Base-by-base conservation (phyloP, 2,329 filamentous ascomycete genomes). In the Lanzia echinophila region DNA sequence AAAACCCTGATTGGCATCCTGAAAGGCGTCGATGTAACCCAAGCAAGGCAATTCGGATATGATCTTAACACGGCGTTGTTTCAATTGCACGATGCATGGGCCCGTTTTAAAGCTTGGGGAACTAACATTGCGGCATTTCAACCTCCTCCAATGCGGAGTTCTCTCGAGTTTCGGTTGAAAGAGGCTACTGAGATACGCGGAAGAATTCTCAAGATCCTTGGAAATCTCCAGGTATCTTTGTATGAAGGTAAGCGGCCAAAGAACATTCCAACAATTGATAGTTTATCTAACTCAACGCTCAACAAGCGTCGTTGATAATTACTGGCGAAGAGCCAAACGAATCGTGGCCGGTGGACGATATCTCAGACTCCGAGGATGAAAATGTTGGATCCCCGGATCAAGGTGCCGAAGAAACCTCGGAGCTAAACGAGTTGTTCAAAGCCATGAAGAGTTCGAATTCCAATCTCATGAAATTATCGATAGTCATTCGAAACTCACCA, bases 51-150 rank as follows among this genome's bases (percentile, higher is more conserved):
- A 8, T 12, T 34, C 17, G 39, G 41, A 44, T 50, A 36, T 15
- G 54, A 60, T 33, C 54, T 43, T 2, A 42, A 56, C 31, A 6
- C n/a, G 10, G 32, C 56, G 7, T 47, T 61, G 6, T 31, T 52
- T 7, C 42, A 11, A 3, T 34, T 60, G 1, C 45, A 57, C 41
- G 61, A 63, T 42, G 47, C 52, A 5, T 43, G 28, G 13, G 24
- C 52, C 2, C 56, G 55, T 22, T 64, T 62, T 20, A 61, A 59
- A 48, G 59, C 55, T n/a, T 65, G 62, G 63, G 63, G 54, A 13
- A 50, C 32, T 2, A 60, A 53, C 34, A 63, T 63, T 48, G 62
- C 61, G 34, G 62, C 62, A 1, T 56, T 63, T n/a, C 61, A 60
- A 20, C 20, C 56, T 13, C 44, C 15, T 3, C 19, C 51, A 22